A percentile compares a stretch with the other conserved stretches of the same genome.
Evolutionary conservation across 2,329 filamentous ascomycete species (phyloP).

Genomic region (Fusarium albidum): DNA sequence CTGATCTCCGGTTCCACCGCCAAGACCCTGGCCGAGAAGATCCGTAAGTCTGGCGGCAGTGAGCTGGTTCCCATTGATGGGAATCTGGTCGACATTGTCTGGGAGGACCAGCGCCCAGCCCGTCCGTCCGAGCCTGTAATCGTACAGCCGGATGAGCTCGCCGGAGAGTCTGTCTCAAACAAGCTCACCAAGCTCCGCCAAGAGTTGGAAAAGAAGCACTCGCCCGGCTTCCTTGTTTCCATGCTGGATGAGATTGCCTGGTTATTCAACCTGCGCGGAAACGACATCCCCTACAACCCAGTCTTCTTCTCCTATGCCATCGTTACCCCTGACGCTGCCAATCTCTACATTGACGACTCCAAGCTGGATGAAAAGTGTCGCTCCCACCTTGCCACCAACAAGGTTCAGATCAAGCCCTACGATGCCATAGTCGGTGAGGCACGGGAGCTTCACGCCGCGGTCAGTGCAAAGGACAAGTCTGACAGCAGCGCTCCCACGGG

Average conservation of each 20-base stretch:
- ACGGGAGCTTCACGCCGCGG: constrained; percentile 59
- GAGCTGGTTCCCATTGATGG: constrained; percentile 77
- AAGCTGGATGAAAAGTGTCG: constrained; percentile 77
- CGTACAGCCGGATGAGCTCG: constrained; percentile 74
- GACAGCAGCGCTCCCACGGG: constrained; percentile 46
- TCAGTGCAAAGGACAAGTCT: constrained; percentile 50
- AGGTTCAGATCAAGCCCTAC: constrained; percentile 83
- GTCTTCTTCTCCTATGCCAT: constrained; percentile 98
- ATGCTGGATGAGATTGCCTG: constrained; percentile 97
- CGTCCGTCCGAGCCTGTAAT: constrained; percentile 80
- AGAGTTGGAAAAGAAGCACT: constrained; percentile 90
- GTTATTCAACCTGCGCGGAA: constrained; percentile 97
- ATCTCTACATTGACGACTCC: constrained; percentile 82
- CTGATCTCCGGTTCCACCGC: constrained; percentile 74
- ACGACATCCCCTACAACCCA: constrained; percentile 95
- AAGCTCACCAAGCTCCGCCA: constrained; percentile 91
- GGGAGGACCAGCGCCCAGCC: constrained; percentile 76
- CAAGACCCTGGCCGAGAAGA: constrained; percentile 81
- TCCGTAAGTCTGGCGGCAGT: constrained; percentile 84
- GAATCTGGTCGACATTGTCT: constrained; percentile 92
- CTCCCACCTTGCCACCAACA: constrained; percentile 72
- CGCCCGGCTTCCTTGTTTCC: constrained; percentile 85
- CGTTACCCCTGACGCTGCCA: constrained; percentile 78
- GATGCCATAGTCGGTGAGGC: constrained; percentile 81
- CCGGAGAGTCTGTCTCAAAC: constrained; percentile 81